Percentiles rank a stretch among this genome's conserved stretches.
phyloP scores from a whole-genome alignment of 805 yeast species.

The Candida ulmi region DNA sequence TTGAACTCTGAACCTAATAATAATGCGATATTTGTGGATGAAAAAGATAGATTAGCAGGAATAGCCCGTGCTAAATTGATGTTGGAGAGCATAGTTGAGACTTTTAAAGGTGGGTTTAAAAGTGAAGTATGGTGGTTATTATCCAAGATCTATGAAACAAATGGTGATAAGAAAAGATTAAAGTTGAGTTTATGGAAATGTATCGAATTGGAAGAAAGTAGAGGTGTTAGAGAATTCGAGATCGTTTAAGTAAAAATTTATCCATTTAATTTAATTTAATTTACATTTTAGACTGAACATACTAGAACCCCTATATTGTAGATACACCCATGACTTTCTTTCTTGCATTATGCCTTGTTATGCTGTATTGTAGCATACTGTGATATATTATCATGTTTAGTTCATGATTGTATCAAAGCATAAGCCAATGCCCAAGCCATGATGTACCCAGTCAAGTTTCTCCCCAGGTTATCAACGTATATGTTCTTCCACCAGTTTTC shows the following conservation, averaged over 20 bases:
- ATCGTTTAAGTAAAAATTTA: neutral
- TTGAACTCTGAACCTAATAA: constrained; percentile 7
- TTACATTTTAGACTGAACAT: too few relatives aligned
- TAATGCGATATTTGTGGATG: constrained; percentile 38
- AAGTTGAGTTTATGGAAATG: constrained; percentile 54
- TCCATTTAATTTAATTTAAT: too few relatives aligned
- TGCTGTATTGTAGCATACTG: too few relatives aligned
- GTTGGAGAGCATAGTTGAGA: constrained; percentile 30
- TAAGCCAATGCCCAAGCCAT: constrained; percentile 1
- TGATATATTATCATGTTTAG: neutral
- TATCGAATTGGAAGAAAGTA: constrained; percentile 54
- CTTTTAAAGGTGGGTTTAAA: constrained; percentile 36
- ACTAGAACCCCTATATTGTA: too few relatives aligned
- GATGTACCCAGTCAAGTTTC: neutral
- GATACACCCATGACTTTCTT: too few relatives aligned
- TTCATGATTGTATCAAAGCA: neutral
- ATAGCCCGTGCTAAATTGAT: constrained; percentile 33
- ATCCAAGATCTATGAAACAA: constrained; percentile 54
- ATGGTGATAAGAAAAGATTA: constrained; percentile 45
- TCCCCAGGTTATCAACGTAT: neutral
- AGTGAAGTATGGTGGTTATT: constrained; percentile 70
- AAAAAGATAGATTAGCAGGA: constrained; percentile 54
- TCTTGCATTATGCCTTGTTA: too few relatives aligned
- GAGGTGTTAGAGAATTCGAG: constrained; percentile 43
- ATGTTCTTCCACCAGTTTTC: neutral